phyloP scores from a whole-genome alignment of 345 rosid genomes.

The Salix dunnii region DNA sequence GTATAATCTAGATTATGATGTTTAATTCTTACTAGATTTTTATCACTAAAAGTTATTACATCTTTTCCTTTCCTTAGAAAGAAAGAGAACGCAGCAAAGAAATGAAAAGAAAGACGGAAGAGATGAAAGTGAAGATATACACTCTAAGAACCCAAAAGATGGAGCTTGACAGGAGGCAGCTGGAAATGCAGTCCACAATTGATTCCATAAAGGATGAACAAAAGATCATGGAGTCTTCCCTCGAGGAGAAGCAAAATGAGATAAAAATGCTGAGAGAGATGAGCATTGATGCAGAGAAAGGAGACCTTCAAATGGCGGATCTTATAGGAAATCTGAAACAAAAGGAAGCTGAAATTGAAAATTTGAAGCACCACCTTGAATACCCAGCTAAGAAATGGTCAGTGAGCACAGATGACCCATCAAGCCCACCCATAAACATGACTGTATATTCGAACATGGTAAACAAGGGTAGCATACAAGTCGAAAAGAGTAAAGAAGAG shows the following conservation, averaged over 20 bases:
- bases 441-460: slow-evolving; percentile 5
- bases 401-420: slow-evolving; percentile 31
- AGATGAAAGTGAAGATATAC: slow-evolving; percentile 43
- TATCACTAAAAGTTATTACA: not conserved
- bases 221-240: slow-evolving; percentile 37
- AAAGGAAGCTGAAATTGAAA: slow-evolving; percentile 46
- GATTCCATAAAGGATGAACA: slow-evolving; percentile 57
- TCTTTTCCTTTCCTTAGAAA: slow-evolving; percentile 29
- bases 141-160: slow-evolving; percentile 40
- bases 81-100: slow-evolving; percentile 42
- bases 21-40: not conserved
- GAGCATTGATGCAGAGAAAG: slow-evolving; percentile 15
- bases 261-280: slow-evolving; percentile 33
- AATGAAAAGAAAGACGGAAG: slow-evolving; percentile 41
- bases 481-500: not conserved
- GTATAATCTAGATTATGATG: not conserved
- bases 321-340: slow-evolving; percentile 45
- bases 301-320: slow-evolving; percentile 20
- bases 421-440: slow-evolving; percentile 12
- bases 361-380: slow-evolving; percentile 38
- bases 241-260: slow-evolving; percentile 45
- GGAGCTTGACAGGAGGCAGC: slow-evolving; percentile 44
- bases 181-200: slow-evolving; percentile 53
- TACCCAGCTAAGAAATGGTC: slow-evolving; percentile 23
- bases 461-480: slow-evolving; percentile 8